phyloP scores from a whole-genome alignment of 108 stramenopile genomes.

The Skeletonema marinoi region DNA sequence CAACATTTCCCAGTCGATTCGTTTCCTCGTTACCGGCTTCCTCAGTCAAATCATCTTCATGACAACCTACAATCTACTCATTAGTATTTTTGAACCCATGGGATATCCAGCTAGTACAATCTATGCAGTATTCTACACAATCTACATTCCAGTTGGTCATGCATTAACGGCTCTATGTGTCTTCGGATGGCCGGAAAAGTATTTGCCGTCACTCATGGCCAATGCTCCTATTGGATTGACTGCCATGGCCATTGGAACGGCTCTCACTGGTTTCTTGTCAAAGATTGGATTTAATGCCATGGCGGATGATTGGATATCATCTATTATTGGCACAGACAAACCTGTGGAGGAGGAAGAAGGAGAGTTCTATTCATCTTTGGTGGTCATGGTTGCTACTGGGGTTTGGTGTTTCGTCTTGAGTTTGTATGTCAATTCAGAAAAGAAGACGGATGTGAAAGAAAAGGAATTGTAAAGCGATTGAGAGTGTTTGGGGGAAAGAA shows the following conservation, averaged over 20 bases:
- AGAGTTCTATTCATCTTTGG: conserved; percentile 81
- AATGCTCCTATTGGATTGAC: conserved; percentile 88
- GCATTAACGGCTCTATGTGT: conserved; percentile 68
- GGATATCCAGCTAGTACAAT: conserved; percentile 70
- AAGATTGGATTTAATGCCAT: conserved; percentile 63
- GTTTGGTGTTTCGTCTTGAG: conserved; percentile 80
- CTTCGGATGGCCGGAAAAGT: conserved; percentile 88
- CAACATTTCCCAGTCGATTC: conserved; percentile 68
- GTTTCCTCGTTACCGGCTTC: conserved; percentile 79
- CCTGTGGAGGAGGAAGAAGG: conserved; percentile 53
- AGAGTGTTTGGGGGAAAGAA: not conserved
- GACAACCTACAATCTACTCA: conserved; percentile 74
- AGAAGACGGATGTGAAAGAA: conserved; percentile 43
- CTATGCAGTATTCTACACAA: conserved; percentile 70
- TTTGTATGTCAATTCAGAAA: conserved; percentile 68
- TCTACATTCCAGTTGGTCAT: conserved; percentile 83
- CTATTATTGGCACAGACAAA: conserved; percentile 3
- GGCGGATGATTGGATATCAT: conserved; percentile 49
- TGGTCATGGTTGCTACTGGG: conserved; percentile 80
- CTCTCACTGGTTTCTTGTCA: conserved; percentile 76
- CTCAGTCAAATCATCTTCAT: conserved; percentile 77
- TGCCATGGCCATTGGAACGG: conserved; percentile 73
- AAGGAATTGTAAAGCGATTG: conserved; percentile 38
- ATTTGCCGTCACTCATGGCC: conserved; percentile 66
- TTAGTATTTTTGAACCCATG: conserved; percentile 52